Conservation (phyloP, 208 protist genomes). For the Acanthamoeba castellanii region DNA sequence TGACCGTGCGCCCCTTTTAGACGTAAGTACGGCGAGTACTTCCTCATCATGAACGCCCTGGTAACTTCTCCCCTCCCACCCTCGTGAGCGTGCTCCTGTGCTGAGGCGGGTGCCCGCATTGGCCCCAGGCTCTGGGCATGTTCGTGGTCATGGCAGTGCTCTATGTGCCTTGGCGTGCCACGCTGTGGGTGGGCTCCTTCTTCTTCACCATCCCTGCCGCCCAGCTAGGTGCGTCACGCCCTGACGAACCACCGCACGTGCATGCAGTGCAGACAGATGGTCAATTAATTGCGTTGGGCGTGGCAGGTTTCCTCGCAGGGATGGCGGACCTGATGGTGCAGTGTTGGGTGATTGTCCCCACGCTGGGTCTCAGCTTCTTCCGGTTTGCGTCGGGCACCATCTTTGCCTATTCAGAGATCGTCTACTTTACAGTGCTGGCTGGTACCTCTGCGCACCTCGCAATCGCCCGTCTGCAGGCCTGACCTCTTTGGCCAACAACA, state of each 20-base stretch:
- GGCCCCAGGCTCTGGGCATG: slow-evolving; percentile 8
- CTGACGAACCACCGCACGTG: not conserved
- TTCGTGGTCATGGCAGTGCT: slow-evolving; percentile 32
- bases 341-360: slow-evolving; percentile 33
- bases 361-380: slow-evolving; percentile 47
- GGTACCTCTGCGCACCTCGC: not conserved
- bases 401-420: slow-evolving; percentile 13
- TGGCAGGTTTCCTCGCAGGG: not conserved
- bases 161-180: slow-evolving; percentile 1
- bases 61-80: not conserved
- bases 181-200: slow-evolving; percentile 27
- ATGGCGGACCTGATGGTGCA: slow-evolving; percentile 42
- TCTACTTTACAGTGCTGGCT: slow-evolving; percentile 13
- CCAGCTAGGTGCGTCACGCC: not conserved
- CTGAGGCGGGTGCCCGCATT: not conserved
- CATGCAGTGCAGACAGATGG: not conserved
- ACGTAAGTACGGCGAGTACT: slow-evolving; percentile 21
- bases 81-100: too few relatives aligned
- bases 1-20: not conserved
- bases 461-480: too few relatives aligned
- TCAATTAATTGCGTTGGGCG: not conserved
- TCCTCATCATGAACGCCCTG: slow-evolving; percentile 48
- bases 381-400: slow-evolving; percentile 34
- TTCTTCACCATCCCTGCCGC: slow-evolving; percentile 20
- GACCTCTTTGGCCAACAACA: too few relatives aligned